These are phyloP conservation scores for Acer yangbiense DNA, from an alignment of 345 rosid genomes.

Conservation along the genomic window DNA sequence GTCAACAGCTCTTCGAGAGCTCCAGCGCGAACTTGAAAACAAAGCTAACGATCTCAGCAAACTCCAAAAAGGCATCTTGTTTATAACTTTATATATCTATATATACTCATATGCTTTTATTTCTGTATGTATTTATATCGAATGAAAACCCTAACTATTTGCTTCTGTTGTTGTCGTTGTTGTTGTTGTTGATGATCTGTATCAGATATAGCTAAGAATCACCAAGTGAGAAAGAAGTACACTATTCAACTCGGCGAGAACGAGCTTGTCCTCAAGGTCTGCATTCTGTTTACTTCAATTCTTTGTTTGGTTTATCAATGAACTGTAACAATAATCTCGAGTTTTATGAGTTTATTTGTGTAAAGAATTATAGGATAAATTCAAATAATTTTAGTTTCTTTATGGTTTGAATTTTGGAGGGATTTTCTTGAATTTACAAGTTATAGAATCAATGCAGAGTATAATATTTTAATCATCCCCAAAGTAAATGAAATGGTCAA, in stretches of 20 bases:
- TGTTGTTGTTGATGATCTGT: neutral
- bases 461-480: too few species aligned
- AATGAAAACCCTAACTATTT: conserved; percentile 16
- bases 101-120: neutral
- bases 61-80: conserved; percentile 68
- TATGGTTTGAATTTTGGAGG: too few species aligned
- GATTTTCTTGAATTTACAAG: too few species aligned
- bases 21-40: conserved; percentile 81
- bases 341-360: too few species aligned
- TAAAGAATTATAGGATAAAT: too few species aligned
- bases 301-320: too few species aligned
- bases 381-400: too few species aligned
- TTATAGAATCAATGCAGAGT: too few species aligned
- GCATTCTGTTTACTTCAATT: neutral
- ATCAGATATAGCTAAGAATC: conserved; percentile 81
- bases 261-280: conserved; percentile 92
- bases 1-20: conserved; percentile 64
- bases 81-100: neutral
- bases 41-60: conserved; percentile 83
- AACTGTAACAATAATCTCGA: too few species aligned
- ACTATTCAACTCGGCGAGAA: conserved; percentile 95
- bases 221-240: conserved; percentile 92
- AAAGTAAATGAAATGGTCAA: too few species aligned
- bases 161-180: neutral
- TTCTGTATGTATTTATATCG: conserved; percentile 1